Evolutionary conservation across 106 monocot genomes (phyloP).

Genomic region (Platanthera zijinensis): DNA sequence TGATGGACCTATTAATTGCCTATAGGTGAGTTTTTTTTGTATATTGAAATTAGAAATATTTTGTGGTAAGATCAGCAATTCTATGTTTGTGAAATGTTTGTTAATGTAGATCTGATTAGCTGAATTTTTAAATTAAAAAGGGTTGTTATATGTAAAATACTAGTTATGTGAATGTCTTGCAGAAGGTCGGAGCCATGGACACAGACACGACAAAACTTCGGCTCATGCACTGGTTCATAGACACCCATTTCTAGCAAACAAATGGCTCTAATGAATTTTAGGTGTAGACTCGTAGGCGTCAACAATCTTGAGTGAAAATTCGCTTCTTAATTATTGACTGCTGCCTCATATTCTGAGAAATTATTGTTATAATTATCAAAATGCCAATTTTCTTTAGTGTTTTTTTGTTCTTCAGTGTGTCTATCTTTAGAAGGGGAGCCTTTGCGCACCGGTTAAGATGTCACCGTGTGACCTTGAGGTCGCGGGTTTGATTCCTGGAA

Average conservation of each 20-base stretch:
- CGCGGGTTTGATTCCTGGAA: too few species aligned
- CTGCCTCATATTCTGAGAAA: neutral
- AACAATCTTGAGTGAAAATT: neutral
- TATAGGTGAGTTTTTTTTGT: neutral
- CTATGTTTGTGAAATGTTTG: too few species aligned
- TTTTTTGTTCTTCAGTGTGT: neutral
- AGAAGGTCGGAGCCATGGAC: neutral
- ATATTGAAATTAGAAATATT: neutral
- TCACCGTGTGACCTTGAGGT: too few species aligned
- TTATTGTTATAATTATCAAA: neutral
- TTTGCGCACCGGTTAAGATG: too few species aligned
- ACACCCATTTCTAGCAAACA: neutral
- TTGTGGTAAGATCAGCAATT: too few species aligned
- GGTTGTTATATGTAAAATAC: neutral
- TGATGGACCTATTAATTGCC: neutral
- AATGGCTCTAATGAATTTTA: neutral
- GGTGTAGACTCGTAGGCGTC: neutral
- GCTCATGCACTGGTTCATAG: too few species aligned
- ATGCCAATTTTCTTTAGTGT: neutral
- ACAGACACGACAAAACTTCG: too few species aligned
- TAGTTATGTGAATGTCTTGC: neutral
- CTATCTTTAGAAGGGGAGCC: too few species aligned
- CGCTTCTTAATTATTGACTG: neutral
- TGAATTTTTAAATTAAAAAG: neutral
- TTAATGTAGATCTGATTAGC: neutral